Percentiles rank a stretch among this genome's conserved stretches.
These are phyloP conservation scores for Pseudocohnilembus persalinus DNA, from an alignment of 169 alveolate genomes.

Conservation along the genomic window DNA sequence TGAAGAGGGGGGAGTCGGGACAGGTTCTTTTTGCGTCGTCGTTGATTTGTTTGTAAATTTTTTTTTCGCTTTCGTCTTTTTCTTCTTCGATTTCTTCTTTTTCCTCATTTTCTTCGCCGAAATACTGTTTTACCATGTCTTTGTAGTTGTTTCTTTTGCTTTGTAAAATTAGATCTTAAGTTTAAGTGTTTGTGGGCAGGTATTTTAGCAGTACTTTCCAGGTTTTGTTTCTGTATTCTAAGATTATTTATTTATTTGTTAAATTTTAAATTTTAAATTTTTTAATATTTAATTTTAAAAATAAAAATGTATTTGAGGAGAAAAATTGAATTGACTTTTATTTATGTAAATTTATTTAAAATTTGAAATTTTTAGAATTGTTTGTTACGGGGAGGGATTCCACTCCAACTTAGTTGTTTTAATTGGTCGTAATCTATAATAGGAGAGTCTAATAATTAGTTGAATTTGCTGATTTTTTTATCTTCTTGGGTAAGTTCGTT, in stretches of 20 bases:
- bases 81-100: conserved; percentile 27
- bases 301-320: neutral
- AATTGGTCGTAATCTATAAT: conserved; percentile 51
- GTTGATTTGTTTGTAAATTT: conserved; percentile 59
- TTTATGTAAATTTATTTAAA: neutral
- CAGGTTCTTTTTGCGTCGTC: conserved; percentile 79
- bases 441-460: conserved; percentile 19
- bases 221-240: conserved; percentile 56
- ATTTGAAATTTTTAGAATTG: neutral
- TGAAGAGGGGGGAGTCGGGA: conserved; percentile 62
- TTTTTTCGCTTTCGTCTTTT: conserved; percentile 52
- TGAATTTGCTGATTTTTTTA: conserved; percentile 28
- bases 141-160: conserved; percentile 76
- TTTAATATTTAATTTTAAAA: neutral
- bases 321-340: no score
- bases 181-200: conserved; percentile 65
- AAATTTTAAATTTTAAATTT: neutral
- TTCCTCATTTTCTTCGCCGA: conserved; percentile 32
- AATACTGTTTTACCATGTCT: conserved; percentile 62
- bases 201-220: conserved; percentile 78
- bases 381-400: conserved; percentile 54
- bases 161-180: conserved; percentile 40
- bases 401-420: conserved; percentile 57
- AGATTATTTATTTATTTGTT: neutral
- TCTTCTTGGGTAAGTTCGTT: neutral